A percentile compares a stretch with the other conserved stretches of the same genome.
Evolutionary conservation across 2,329 filamentous ascomycete species (phyloP).

Genomic region (Colletotrichum cereale): DNA sequence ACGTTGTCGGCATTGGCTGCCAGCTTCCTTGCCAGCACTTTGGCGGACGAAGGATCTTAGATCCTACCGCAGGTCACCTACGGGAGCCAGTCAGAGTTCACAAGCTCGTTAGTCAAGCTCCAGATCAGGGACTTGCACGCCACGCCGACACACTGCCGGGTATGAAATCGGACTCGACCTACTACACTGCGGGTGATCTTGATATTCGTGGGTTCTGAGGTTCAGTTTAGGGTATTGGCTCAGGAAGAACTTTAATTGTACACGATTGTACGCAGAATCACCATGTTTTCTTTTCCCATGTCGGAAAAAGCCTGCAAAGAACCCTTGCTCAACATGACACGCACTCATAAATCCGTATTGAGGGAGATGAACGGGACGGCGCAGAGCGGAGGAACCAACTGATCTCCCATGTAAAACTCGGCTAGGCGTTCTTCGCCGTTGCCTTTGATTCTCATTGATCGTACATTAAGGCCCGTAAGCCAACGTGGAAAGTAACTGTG

Average conservation of each 20-base stretch:
- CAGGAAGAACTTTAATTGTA: background rate
- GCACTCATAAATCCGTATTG: background rate
- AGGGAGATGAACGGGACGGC: background rate
- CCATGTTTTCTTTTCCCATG: background rate
- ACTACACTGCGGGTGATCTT: background rate
- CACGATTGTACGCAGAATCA: no score
- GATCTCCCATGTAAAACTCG: background rate
- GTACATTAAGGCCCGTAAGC: constrained; percentile 24
- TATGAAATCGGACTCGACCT: background rate
- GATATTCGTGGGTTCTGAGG: background rate
- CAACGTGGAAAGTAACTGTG: background rate
- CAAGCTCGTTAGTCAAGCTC: background rate
- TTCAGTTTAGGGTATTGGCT: background rate
- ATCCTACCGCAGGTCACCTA: background rate
- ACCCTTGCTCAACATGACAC: background rate
- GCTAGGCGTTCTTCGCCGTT: background rate
- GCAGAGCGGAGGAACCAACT: background rate
- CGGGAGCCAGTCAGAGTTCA: background rate
- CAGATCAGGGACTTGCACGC: no score
- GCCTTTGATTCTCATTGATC: constrained; percentile 26
- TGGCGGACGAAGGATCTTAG: constrained; percentile 48
- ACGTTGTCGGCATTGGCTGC: constrained; percentile 54
- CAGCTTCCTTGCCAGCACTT: constrained; percentile 52
- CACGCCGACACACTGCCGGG: background rate
- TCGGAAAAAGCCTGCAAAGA: no score